A percentile compares a stretch with the other conserved stretches of the same genome.
Evolutionary conservation across 2,329 filamentous ascomycete genomes (phyloP).

Genomic region (Bisporella sp.): DNA sequence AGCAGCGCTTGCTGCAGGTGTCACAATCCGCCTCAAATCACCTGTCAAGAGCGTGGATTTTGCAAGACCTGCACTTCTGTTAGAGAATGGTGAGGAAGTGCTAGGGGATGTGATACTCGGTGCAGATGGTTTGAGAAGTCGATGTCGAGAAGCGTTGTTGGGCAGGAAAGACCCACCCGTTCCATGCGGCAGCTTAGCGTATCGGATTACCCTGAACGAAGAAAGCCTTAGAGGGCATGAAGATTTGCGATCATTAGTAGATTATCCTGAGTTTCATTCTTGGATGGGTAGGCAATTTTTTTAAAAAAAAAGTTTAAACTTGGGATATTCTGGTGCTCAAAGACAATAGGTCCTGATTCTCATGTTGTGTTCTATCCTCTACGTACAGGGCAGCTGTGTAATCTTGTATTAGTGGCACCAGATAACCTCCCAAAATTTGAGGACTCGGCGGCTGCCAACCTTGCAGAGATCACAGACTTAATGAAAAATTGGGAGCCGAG

Average conservation of each 20-base stretch:
- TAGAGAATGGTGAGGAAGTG: constrained; percentile 20
- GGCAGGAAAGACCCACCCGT: constrained; percentile 29
- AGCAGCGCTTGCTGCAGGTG: constrained; percentile 3
- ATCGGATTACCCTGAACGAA: constrained; percentile 43
- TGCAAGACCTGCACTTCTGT: constrained; percentile 8
- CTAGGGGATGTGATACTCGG: constrained; percentile 44
- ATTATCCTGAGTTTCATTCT: constrained; percentile 41
- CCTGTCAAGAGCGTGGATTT: constrained; percentile 11
- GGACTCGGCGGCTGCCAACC: constrained; percentile 28
- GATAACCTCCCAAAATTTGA: constrained; percentile 24
- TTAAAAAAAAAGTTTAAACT: too few species aligned
- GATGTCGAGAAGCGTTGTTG: constrained; percentile 35
- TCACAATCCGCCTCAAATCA: constrained; percentile 2
- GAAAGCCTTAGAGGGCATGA: constrained; percentile 32
- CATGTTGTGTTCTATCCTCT: constrained; percentile 25
- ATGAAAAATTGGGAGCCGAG: constrained; percentile 4
- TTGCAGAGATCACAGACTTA: constrained; percentile 19
- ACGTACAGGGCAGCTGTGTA: constrained; percentile 12
- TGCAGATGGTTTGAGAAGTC: constrained; percentile 47
- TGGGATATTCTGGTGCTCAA: too few species aligned
- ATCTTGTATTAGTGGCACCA: constrained; percentile 15
- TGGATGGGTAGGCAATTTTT: constrained; percentile 13
- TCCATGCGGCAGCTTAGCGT: constrained; percentile 45
- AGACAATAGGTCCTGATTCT: constrained; percentile 13
- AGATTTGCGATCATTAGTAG: constrained; percentile 48